Percentiles rank a stretch among this genome's conserved stretches.
Conservation (phyloP, 2,329 filamentous ascomycete genomes). For the Volutella citrinella region DNA sequence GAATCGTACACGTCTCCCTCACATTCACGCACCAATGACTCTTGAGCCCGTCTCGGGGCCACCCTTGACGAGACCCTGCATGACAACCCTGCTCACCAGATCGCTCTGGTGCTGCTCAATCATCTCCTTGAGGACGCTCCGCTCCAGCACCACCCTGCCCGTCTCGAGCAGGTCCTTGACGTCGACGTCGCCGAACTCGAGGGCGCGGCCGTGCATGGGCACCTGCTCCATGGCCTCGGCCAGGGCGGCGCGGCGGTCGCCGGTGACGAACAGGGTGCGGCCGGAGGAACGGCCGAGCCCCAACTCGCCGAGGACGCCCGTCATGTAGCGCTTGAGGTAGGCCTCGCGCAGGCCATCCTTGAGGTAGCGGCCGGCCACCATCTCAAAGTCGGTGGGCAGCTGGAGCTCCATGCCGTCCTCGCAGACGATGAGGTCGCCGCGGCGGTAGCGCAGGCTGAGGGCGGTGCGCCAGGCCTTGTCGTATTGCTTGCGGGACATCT, state of each 20-base stretch:
- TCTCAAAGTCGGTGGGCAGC: conserved; percentile 48
- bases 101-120: conserved; percentile 71
- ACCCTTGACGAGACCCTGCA: conserved; percentile 37
- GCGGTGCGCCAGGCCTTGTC: conserved; percentile 94
- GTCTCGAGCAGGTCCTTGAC: conserved; percentile 91
- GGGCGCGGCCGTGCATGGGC: conserved; percentile 64
- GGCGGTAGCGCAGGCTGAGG: conserved; percentile 83
- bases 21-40: conserved; percentile 27
- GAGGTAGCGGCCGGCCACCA: conserved; percentile 40
- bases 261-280: conserved; percentile 73
- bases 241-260: conserved; percentile 57
- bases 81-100: conserved; percentile 46
- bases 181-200: conserved; percentile 77
- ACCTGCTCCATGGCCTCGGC: conserved; percentile 64
- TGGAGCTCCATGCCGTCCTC: conserved; percentile 72
- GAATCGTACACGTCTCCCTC: no score
- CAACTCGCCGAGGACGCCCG: conserved; percentile 68
- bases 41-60: conserved; percentile 38
- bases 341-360: conserved; percentile 50
- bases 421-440: conserved; percentile 83
- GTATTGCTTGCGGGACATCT: conserved; percentile 84
- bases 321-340: conserved; percentile 60
- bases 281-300: conserved; percentile 65
- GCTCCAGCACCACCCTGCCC: conserved; percentile 83
- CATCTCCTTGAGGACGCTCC: conserved; percentile 71